Base-by-base conservation (phyloP, 31 red algal species). In the Asparagopsis taxiformis region DNA sequence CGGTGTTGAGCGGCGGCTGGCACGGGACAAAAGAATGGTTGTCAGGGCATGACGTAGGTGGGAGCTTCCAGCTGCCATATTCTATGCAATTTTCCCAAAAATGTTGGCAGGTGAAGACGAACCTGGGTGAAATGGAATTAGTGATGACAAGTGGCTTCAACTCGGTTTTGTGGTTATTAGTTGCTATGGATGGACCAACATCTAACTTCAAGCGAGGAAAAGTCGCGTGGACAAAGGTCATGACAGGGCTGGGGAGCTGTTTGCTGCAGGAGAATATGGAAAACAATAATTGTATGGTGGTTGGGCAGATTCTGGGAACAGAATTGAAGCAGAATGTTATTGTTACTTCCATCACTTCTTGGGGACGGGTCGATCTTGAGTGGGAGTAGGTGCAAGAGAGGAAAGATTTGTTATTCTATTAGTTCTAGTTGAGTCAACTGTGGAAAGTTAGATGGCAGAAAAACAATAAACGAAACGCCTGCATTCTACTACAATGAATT, bases 101-200 rank as follows among this genome's bases (percentile, higher is more conserved):
- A 36, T 70, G 54, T 33, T 29, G n/a, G n/a, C n/a, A 70, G 10
- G 25, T 46, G 13, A 13, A 53, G 7, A 51, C 66, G 26, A 36
- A 70, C 26, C 19, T 29, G 26, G 66, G 66, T 28, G 66, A 70
- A 34, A 53, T 52, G 26, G 44, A 70, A 48, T 37, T 70, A 9
- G 22, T 70, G 13, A 2, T 24, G 3, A 28, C 32, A 9, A 13
- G 43, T 34, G 0, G 28, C 30, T 17, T 24, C 2, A 15, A n/a
- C 4, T 39, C 23, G 29, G 24, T 24, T 53, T 17, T 70, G 54
- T 31, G 66, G 38, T 34, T 70, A 17, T 29, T 70, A 25, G 66
- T 70, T 1, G 66, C 66, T 2, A 70, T 70, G 66, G 25, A 51
- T 25, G 66, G 66, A 51, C 25, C 22, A 28, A 34, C 66, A 24